Evolutionary conservation across 306 rosid genomes (phyloP).

Genomic region (Morella rubra): DNA sequence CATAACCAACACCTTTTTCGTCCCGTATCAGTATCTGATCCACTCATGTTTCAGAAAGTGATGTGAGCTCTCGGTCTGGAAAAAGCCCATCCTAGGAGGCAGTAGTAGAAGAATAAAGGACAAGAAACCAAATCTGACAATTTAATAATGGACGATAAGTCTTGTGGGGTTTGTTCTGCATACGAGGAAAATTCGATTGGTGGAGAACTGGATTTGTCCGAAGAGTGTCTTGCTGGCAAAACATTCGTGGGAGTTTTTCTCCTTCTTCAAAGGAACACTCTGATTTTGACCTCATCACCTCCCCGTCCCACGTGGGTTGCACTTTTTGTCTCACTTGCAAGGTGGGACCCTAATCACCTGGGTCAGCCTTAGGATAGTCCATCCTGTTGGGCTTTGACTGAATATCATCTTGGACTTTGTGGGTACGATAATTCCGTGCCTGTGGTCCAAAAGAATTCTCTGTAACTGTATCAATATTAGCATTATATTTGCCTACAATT

Average conservation of each 20-base stretch:
- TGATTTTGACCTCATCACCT: neutral
- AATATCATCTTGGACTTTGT: neutral
- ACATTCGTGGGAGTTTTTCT: neutral
- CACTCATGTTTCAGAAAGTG: conserved; percentile 31
- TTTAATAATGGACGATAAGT: neutral
- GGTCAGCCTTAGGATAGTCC: neutral
- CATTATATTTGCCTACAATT: too few relatives aligned
- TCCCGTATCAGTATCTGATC: conserved; percentile 32
- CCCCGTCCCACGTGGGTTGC: conserved; percentile 11
- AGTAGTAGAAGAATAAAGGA: neutral
- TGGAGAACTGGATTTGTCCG: neutral
- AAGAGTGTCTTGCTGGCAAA: conserved; percentile 11
- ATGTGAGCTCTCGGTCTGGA: conserved; percentile 21
- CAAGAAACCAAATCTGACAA: neutral
- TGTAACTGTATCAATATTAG: too few relatives aligned
- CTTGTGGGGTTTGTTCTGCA: conserved; percentile 15
- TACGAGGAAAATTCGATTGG: conserved; percentile 17
- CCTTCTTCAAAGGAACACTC: neutral
- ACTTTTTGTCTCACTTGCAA: conserved; percentile 2
- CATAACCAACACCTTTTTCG: neutral
- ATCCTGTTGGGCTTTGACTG: neutral
- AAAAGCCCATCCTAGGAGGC: neutral
- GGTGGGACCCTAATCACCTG: conserved; percentile 11
- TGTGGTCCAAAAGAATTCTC: conserved; percentile 1
- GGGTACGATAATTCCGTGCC: neutral